Evolutionary conservation across 2,329 filamentous ascomycete genomes (phyloP), one percentile per base, ranked within the genome.

Genomic region (Boeremia exigua): DNA sequence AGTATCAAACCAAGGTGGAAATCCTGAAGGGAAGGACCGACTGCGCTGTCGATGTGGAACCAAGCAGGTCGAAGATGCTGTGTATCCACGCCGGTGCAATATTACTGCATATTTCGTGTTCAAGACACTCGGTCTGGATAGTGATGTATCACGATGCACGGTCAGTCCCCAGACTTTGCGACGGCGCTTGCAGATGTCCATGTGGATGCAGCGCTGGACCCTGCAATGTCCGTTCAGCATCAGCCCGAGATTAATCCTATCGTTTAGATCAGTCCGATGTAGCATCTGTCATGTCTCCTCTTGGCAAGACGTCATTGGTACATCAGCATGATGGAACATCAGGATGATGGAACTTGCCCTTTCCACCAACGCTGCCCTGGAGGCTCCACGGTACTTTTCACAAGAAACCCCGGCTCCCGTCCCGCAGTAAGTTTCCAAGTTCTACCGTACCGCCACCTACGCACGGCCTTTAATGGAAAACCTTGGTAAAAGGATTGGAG

Each of bases 91-190:
- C 53, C 17, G 43, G 30, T 47, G 42, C 53, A 47, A 23, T 42
- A 14, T 19, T 42, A 43, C 30, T 47, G 53, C 47, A 42, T 33
- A 15, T 23, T 14, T 50, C 43, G 37, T 51, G 32, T 15, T 29
- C 47, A 43, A 28, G 17, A 47, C 27, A 34, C 40, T 38, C 25
- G 25, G 42, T 42, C 17, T 38, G 47, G 36, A 51, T 10, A 47
- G 46, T 56, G 36, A 50, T 56, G 42, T 37, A 42, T 56, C 53
- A 56, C 42, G 25, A 50, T 46, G 42, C 37, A 15, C 19, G 17
- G 15, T 14, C 43, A 30, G 40, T 38, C 17, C 12, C 12, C 25
- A 23, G 15, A 23, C 14, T 12, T 27, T 19, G 30, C 36, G 23
- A 33, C 15, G n/a, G 28, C 40, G 33, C 14, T 27, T 19, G 47